These are phyloP conservation scores for Infundibulicybe gibba DNA, from an alignment of 768 basidiomycete species.

Conservation along the genomic window DNA sequence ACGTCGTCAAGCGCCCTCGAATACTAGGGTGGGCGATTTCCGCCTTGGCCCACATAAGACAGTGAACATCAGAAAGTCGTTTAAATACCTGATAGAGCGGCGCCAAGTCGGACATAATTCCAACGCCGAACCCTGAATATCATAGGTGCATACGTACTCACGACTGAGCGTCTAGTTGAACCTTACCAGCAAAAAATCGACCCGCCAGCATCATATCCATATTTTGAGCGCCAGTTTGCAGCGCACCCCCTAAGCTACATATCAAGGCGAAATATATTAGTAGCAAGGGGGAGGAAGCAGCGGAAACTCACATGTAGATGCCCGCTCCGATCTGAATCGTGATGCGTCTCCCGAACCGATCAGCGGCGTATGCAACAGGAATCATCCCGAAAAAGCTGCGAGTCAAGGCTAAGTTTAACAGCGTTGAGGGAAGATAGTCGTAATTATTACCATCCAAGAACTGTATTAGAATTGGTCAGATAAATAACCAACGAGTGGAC, in stretches of 20 bases:
- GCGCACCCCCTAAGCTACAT: slow-evolving; percentile 35
- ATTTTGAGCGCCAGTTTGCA: slow-evolving; percentile 43
- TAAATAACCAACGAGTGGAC: neutral
- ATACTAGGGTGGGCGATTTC: slow-evolving; percentile 58
- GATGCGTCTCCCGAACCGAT: slow-evolving; percentile 30
- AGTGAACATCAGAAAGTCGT: neutral
- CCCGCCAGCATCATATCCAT: slow-evolving; percentile 48
- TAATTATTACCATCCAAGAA: slow-evolving; percentile 30
- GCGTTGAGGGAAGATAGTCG: neutral
- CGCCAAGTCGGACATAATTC: slow-evolving; percentile 46
- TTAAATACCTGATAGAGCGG: slow-evolving; percentile 44
- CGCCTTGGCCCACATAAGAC: slow-evolving; percentile 19
- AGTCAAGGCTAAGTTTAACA: neutral
- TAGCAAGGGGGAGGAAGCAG: neutral
- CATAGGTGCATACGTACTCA: too few relatives aligned
- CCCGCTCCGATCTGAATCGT: slow-evolving; percentile 37
- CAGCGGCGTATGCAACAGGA: slow-evolving; percentile 36
- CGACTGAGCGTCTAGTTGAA: neutral
- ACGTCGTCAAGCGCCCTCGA: slow-evolving; percentile 48
- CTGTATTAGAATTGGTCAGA: slow-evolving; percentile 12
- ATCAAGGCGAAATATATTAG: neutral
- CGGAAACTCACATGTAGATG: slow-evolving; percentile 29
- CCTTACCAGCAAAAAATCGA: slow-evolving; percentile 44
- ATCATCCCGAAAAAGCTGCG: slow-evolving; percentile 40
- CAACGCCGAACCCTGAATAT: slow-evolving; percentile 32